Evolutionary conservation across 2,329 filamentous ascomycete genomes (phyloP), one percentile per base, ranked within the genome.

Genomic region (Claviceps purpurea): DNA sequence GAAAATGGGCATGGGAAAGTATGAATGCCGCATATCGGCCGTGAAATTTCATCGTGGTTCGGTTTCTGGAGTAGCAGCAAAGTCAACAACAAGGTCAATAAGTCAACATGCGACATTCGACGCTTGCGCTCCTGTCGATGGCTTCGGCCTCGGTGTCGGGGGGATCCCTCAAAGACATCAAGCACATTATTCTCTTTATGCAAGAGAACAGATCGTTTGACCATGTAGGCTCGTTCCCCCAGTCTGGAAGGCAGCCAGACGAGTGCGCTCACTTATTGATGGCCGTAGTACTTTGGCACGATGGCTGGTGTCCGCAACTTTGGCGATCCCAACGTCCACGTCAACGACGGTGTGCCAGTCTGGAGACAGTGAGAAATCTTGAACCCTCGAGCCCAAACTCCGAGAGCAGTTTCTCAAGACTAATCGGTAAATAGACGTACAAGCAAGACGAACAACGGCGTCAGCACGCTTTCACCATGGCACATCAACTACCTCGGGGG

Each of bases 121-220:
- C 49, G 14, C 26, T 40, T n/a, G 16, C 50, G 34, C 22, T 52
- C 39, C 37, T 13, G 20, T 47, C 51, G 44, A 22, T 63, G 56
- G 58, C 57, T 47, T 56, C 57, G 43, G 54, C 53, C 48, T 41
- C 59, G 24, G 57, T 55, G 4, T 53, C 54, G 5, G 69, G 66
- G 5, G 68, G 65, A 4, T 72, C 71, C 3, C 63, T 76, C 41
- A 67, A 66, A 30, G 74, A 78, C 52, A 73, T 79, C 54, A 71
- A 78, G 50, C 76, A 79, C 69, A 75, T 78, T 37, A 68, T 79
- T n/a, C 70, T 79, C 40, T 76, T 78, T 57, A 79, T 78, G 76
- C 74, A 78, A 58, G 74, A 66, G 50, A 66, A 66, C 46, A 55
- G 64, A 18, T 64, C 64, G 1, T 61, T 66, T 48, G 62, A 65